These are phyloP conservation scores for Themeda triandra DNA, from an alignment of 176 grass and related monocot species.

Conservation along the genomic window DNA sequence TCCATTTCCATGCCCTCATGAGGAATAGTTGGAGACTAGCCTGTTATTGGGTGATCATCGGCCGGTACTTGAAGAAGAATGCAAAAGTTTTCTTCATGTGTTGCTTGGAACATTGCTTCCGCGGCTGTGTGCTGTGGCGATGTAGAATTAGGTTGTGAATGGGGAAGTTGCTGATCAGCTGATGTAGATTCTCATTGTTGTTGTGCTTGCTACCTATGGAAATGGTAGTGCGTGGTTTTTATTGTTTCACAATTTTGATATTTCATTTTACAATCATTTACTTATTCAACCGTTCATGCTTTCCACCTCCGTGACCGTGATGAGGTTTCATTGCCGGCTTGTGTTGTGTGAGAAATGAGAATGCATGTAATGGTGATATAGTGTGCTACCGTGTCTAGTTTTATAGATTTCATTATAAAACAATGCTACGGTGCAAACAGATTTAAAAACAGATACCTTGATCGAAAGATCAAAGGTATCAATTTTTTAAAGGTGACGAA, in stretches of 20 bases:
- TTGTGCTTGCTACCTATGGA: background rate
- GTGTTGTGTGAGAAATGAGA: no score
- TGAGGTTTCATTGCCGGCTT: no score
- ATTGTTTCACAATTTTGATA: background rate
- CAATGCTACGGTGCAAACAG: no score
- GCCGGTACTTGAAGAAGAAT: background rate
- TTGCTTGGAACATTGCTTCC: background rate
- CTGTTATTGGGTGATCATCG: background rate
- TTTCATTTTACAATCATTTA: no score
- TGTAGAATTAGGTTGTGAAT: background rate
- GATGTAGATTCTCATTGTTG: background rate
- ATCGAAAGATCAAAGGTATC: no score
- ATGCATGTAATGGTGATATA: no score
- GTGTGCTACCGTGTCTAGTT: no score
- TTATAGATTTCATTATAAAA: no score
- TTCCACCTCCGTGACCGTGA: background rate
- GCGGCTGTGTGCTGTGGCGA: background rate
- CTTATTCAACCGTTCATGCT: background rate
- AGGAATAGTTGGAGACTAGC: slow-evolving; percentile 4
- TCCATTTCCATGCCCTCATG: background rate
- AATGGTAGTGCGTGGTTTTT: background rate
- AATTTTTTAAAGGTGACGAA: no score
- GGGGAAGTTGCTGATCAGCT: background rate
- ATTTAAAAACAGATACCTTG: no score
- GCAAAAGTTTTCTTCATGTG: background rate